Conservation (phyloP, 768 basidiomycete genomes). For the Cantharellus cinnabarinus region DNA sequence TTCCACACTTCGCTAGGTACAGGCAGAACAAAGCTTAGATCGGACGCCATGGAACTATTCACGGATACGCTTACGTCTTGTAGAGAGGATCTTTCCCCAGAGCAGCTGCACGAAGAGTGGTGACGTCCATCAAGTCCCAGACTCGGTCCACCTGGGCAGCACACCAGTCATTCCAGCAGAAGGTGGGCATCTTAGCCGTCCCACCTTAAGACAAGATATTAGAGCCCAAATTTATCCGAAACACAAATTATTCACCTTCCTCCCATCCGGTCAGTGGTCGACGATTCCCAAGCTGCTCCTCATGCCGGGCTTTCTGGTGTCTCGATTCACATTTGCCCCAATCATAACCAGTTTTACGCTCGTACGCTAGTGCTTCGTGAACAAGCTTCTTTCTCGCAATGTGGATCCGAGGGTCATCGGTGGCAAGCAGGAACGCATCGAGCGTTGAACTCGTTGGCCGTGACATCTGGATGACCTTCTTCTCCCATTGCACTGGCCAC, state of each 20-base stretch:
- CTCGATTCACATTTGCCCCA: constrained; percentile 88
- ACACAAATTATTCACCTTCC: constrained; percentile 34
- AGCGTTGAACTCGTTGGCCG: constrained; percentile 76
- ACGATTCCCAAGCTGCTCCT: constrained; percentile 62
- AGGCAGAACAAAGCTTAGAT: neutral
- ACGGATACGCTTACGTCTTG: constrained; percentile 45
- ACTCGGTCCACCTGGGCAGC: constrained; percentile 84
- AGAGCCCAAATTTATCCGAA: neutral
- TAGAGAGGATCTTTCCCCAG: constrained; percentile 69
- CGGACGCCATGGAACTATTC: neutral
- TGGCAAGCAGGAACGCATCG: constrained; percentile 78
- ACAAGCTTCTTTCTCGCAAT: constrained; percentile 72
- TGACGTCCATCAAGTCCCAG: constrained; percentile 90
- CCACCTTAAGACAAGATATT: constrained; percentile 29
- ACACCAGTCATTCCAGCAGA: constrained; percentile 89
- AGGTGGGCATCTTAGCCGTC: constrained; percentile 67
- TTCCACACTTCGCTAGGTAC: constrained; percentile 69
- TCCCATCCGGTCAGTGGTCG: constrained; percentile 87
- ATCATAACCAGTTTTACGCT: constrained; percentile 49
- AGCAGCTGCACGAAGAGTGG: constrained; percentile 56
- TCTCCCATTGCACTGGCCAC: constrained; percentile 51
- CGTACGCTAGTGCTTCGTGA: constrained; percentile 40
- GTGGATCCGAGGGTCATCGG: constrained; percentile 82
- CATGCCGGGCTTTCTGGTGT: constrained; percentile 69
- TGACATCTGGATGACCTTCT: constrained; percentile 32